phyloP scores from a whole-genome alignment of 2,329 filamentous ascomycete genomes.

The Lasiodiplodia citricola region DNA sequence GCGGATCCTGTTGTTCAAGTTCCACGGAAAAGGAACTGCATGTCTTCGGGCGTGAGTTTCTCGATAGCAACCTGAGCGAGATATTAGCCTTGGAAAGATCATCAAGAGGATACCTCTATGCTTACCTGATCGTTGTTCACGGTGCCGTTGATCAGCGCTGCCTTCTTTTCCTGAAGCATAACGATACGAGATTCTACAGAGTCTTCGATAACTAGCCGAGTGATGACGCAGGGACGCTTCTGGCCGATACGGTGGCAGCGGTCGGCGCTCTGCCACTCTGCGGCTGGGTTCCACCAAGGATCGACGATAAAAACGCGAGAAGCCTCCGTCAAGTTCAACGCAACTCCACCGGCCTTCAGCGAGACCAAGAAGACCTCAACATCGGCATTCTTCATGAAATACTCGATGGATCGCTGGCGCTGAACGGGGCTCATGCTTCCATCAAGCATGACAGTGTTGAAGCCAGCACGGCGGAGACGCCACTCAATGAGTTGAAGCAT shows the following conservation, averaged over 20 bases:
- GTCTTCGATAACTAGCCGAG: constrained; percentile 93
- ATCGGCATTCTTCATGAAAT: constrained; percentile 94
- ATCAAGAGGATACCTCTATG: too few species aligned
- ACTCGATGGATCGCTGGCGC: constrained; percentile 89
- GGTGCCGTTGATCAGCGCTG: constrained; percentile 95
- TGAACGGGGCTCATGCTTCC: constrained; percentile 96
- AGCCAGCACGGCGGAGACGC: constrained; percentile 93
- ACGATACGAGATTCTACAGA: constrained; percentile 97
- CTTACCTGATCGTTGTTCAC: constrained; percentile 84
- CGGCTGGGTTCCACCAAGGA: constrained; percentile 99
- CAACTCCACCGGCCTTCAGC: constrained; percentile 93
- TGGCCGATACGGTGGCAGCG: constrained; percentile 88
- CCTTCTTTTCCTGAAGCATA: constrained; percentile 96
- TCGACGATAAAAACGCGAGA: constrained; percentile 96
- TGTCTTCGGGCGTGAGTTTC: constrained; percentile 85
- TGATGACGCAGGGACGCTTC: constrained; percentile 90
- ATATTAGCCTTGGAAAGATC: background rate
- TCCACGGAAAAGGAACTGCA: constrained; percentile 95
- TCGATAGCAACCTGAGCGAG: constrained; percentile 72
- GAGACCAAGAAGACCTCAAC: constrained; percentile 97
- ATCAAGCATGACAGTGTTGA: constrained; percentile 97
- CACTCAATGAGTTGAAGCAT: constrained; percentile 98
- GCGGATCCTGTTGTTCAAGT: background rate
- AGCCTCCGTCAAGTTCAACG: constrained; percentile 92
- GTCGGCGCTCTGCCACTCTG: constrained; percentile 97